Conservation (phyloP, 345 rosid species). For the Gossypium arboreum region DNA sequence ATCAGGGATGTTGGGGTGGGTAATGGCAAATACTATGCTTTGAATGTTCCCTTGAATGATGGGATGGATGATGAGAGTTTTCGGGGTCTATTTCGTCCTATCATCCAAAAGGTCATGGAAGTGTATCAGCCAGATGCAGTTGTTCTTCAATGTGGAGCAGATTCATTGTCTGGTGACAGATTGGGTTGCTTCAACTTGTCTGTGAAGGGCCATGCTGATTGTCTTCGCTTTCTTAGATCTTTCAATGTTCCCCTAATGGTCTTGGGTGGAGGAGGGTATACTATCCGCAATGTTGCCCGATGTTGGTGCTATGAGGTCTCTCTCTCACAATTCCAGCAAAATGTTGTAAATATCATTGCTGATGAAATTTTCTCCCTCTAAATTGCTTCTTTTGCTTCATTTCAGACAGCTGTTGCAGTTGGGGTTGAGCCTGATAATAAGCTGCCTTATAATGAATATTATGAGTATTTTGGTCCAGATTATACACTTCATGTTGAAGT, state of each 20-base stretch:
- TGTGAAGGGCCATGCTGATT: slow-evolving; percentile 97
- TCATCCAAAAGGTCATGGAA: slow-evolving; percentile 90
- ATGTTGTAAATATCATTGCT: not conserved
- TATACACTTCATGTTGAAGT: slow-evolving; percentile 92
- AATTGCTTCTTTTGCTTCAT: slow-evolving; percentile 17
- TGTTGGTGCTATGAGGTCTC: slow-evolving; percentile 99
- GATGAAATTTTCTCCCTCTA: not conserved
- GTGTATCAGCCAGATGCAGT: slow-evolving; percentile 97
- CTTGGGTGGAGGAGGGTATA: slow-evolving; percentile 98
- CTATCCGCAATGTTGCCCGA: slow-evolving; percentile 95
- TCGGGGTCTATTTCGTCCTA: slow-evolving; percentile 72
- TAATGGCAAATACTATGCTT: slow-evolving; percentile 74
- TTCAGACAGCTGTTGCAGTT: slow-evolving; percentile 95
- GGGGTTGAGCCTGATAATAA: slow-evolving; percentile 94
- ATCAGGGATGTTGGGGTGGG: slow-evolving; percentile 71
- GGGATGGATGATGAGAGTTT: slow-evolving; percentile 90
- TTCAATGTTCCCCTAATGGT: slow-evolving; percentile 92
- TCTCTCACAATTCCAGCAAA: slow-evolving; percentile 14
- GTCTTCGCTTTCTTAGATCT: slow-evolving; percentile 88
- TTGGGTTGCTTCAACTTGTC: slow-evolving; percentile 95
- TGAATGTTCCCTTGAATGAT: slow-evolving; percentile 90
- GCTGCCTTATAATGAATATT: slow-evolving; percentile 90
- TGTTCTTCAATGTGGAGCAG: slow-evolving; percentile 99
- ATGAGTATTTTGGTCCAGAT: slow-evolving; percentile 93
- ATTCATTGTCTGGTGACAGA: slow-evolving; percentile 93